A percentile compares a stretch with the other conserved stretches of the same genome.
phyloP scores from a whole-genome alignment of 2,329 filamentous ascomycete species.

The Lecanosticta acicola region DNA sequence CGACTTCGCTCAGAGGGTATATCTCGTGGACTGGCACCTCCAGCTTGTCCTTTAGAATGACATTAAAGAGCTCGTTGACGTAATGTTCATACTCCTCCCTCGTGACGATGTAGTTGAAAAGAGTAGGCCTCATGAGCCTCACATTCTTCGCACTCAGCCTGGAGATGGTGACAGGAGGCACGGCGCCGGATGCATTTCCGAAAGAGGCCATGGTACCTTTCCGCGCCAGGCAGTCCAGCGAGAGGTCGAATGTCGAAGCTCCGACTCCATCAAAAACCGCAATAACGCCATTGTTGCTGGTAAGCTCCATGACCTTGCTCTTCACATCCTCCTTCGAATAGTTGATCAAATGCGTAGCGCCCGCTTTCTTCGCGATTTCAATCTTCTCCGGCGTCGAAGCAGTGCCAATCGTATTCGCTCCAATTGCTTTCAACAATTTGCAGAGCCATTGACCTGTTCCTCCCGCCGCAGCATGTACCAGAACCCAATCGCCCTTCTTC shows the following conservation, averaged over 20 bases:
- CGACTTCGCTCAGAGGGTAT: constrained; percentile 69
- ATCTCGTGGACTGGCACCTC: constrained; percentile 69
- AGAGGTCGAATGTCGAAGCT: constrained; percentile 74
- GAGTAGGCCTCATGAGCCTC: constrained; percentile 66
- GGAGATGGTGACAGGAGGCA: constrained; percentile 61
- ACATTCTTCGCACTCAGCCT: constrained; percentile 67
- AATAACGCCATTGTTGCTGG: constrained; percentile 63
- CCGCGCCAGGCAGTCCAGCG: constrained; percentile 64
- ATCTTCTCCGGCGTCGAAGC: constrained; percentile 69
- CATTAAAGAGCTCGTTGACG: constrained; percentile 63
- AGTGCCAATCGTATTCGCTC: constrained; percentile 74
- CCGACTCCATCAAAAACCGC: constrained; percentile 85
- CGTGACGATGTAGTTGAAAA: constrained; percentile 65
- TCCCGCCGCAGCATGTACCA: constrained; percentile 81
- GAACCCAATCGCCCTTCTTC: constrained; percentile 69
- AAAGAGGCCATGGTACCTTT: constrained; percentile 76
- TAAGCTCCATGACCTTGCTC: constrained; percentile 60
- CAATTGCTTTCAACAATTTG: constrained; percentile 66
- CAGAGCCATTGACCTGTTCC: constrained; percentile 71
- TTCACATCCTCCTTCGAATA: constrained; percentile 58
- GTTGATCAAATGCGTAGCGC: constrained; percentile 67
- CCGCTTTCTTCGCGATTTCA: constrained; percentile 61
- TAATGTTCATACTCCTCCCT: constrained; percentile 68
- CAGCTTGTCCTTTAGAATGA: constrained; percentile 64
- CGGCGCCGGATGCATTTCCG: constrained; percentile 74